Base-by-base conservation (phyloP, 2,329 filamentous ascomycete species). In the Diplodia mutila region DNA sequence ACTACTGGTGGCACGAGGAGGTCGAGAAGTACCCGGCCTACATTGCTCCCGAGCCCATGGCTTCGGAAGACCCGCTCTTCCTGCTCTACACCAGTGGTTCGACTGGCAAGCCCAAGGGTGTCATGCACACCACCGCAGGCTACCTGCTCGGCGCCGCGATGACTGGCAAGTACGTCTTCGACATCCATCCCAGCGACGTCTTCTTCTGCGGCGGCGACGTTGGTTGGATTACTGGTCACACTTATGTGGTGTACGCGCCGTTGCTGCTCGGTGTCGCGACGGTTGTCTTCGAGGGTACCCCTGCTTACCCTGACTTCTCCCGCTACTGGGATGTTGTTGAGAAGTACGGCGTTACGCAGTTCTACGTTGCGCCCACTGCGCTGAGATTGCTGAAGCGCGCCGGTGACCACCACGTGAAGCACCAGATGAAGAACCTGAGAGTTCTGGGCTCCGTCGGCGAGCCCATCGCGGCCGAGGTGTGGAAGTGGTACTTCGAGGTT, bases 131-230 rank as follows among this genome's bases (percentile, higher is more conserved):
- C 29, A 99, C 94, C 42, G 95, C 85, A 69, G 95, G 95, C 63
- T 99, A 98, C 79, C 87, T 99, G n/a, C 83, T 98, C 8, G 95
- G 95, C 69, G 94, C 94, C 63, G 94, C 95, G 39, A 86, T 91
- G 75, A 99, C 95, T 14, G 94, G 94, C 71, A 99, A 98, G 83
- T 98, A 99, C 80, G 94, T 98, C 70, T 99, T 99, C 78, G 95
- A 99, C 79, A 96, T 99, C 71, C 95, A 99, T 79, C 90, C 94
- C 70, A 89, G 91, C 65, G 95, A 99, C 80, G 89, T 88, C 71
- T 97, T 95, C 86, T 98, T 98, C 86, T 99, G 95, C 75, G 95
- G 94, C 80, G 95, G 95, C 79, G 95, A 99, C 76, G 94, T 99
- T 52, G 95, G 95, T 71, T 99, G 95, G 95, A 98, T 99, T 78